Percentiles rank a stretch among this genome's conserved stretches.
Evolutionary conservation across 306 rosid species (phyloP).

Genomic region (Lathyrus sativus): DNA sequence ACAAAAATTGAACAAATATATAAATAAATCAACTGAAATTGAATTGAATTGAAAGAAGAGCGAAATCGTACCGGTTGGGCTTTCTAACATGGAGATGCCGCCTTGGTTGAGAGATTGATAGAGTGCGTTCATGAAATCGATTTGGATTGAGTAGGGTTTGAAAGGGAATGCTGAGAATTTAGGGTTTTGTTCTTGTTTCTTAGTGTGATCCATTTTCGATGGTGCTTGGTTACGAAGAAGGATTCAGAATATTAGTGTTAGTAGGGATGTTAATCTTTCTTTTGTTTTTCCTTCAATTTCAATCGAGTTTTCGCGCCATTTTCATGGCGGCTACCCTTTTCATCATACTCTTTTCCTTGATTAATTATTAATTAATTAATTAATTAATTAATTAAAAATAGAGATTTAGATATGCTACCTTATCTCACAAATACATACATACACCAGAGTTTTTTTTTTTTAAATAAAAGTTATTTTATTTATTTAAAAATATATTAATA

Average conservation of each 20-base stretch:
- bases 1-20: not conserved
- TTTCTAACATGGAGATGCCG: conserved; percentile 89
- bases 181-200: conserved; percentile 40
- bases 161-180: conserved; percentile 77
- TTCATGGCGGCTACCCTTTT: not conserved
- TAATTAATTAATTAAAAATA: no score
- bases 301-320: conserved; percentile 11
- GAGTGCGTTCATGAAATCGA: conserved; percentile 85
- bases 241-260: not conserved
- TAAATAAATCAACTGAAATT: not conserved
- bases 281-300: not conserved
- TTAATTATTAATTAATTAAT: no score
- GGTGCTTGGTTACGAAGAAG: not conserved
- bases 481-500: no score
- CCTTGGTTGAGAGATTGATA: conserved; percentile 71
- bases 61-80: conserved; percentile 67
- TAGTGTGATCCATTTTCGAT: conserved; percentile 36
- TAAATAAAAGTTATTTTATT: no score
- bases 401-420: no score
- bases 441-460: no score
- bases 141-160: conserved; percentile 77
- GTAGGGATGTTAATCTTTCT: not conserved
- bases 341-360: not conserved
- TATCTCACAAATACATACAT: no score
- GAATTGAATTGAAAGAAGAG: not conserved